phyloP scores from a whole-genome alignment of 148 eudicot genomes.

The Dysphania ambrosioides region DNA sequence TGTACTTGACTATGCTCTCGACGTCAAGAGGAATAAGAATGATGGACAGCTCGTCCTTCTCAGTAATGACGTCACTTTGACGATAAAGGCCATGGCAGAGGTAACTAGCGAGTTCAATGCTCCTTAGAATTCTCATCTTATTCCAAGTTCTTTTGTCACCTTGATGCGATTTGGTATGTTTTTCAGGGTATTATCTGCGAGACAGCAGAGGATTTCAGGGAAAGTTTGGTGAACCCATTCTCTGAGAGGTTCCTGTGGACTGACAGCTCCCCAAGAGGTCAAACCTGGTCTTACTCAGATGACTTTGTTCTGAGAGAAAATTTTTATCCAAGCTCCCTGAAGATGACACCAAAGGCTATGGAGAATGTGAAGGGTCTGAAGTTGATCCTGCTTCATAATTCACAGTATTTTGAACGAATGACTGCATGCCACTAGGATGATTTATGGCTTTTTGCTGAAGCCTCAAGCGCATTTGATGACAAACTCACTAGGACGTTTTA shows the following conservation, averaged over 20 bases:
- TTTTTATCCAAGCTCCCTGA: too few relatives aligned
- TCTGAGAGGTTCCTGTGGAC: conserved; percentile 68
- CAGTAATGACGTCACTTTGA: conserved; percentile 49
- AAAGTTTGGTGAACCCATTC: conserved; percentile 75
- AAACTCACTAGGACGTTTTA: too few relatives aligned
- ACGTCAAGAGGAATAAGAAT: conserved; percentile 31
- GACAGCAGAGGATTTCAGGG: conserved; percentile 59
- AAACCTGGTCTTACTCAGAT: too few relatives aligned
- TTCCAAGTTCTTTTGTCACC: neutral
- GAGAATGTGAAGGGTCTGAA: conserved; percentile 66
- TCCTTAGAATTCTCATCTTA: neutral
- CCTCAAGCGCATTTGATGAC: too few relatives aligned
- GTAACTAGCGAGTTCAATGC: conserved; percentile 29
- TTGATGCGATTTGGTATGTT: neutral
- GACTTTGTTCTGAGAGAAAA: too few relatives aligned
- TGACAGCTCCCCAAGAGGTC: too few relatives aligned
- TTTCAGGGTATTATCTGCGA: conserved; percentile 73
- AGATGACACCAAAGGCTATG: too few relatives aligned
- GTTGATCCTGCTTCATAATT: conserved; percentile 54
- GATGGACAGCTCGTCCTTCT: conserved; percentile 74
- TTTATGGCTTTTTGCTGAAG: too few relatives aligned
- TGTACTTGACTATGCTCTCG: conserved; percentile 64
- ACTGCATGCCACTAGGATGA: too few relatives aligned
- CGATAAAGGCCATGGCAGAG: conserved; percentile 86
- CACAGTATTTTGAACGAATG: too few relatives aligned